These are phyloP conservation scores for Zygotorulaspora sp. DNA, from an alignment of 805 yeast genomes.

Conservation along the genomic window DNA sequence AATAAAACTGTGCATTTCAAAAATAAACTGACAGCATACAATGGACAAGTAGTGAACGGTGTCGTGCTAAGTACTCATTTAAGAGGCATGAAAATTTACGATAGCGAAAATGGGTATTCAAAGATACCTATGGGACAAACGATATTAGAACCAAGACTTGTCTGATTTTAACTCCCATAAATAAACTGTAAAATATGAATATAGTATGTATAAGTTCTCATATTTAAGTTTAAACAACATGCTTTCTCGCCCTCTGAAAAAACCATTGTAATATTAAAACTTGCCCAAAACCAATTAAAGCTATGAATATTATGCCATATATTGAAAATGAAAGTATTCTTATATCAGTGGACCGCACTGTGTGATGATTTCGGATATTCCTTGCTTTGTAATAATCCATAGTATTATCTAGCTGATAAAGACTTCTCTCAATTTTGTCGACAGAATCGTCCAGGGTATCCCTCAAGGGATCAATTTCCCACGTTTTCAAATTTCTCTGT, in stretches of 20 bases:
- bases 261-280: slow-evolving; percentile 62
- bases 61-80: slow-evolving; percentile 74
- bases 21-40: slow-evolving; percentile 84
- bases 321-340: slow-evolving; percentile 64
- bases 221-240: slow-evolving; percentile 50
- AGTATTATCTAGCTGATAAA: slow-evolving; percentile 51
- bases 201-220: too few relatives aligned
- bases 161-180: too few relatives aligned
- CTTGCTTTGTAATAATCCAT: slow-evolving; percentile 84
- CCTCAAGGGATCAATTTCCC: slow-evolving; percentile 22
- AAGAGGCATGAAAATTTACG: slow-evolving; percentile 69
- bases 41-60: slow-evolving; percentile 66
- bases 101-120: slow-evolving; percentile 49
- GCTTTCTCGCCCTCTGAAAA: slow-evolving; percentile 68
- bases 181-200: too few relatives aligned
- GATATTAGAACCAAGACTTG: slow-evolving; percentile 54
- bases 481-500: slow-evolving; percentile 17
- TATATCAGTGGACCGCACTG: slow-evolving; percentile 60
- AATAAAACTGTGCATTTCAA: slow-evolving; percentile 65
- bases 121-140: slow-evolving; percentile 54
- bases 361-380: slow-evolving; percentile 82
- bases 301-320: slow-evolving; percentile 58
- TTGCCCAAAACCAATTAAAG: slow-evolving; percentile 67
- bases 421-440: slow-evolving; percentile 53
- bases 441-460: slow-evolving; percentile 39